These are phyloP conservation scores for Kodamaea arcana DNA, from an alignment of 1,139 yeast species.

Conservation along the genomic window DNA sequence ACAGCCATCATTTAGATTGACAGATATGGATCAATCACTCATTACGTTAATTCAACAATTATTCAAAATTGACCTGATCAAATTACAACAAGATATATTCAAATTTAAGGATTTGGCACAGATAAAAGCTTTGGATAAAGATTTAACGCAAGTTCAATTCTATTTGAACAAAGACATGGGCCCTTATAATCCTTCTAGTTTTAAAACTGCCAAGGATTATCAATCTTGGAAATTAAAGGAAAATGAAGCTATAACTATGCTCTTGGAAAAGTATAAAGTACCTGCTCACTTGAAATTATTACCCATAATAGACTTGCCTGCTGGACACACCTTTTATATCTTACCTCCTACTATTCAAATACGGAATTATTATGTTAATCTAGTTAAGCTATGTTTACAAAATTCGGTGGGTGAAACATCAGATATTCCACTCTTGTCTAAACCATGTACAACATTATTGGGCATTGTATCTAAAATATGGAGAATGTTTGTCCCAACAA, in stretches of 20 bases:
- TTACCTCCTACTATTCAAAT: slow-evolving; percentile 37
- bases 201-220: slow-evolving; percentile 37
- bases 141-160: slow-evolving; percentile 36
- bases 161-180: slow-evolving; percentile 42
- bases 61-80: slow-evolving; percentile 37
- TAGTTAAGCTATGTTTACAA: slow-evolving; percentile 26
- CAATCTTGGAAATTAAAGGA: slow-evolving; percentile 53
- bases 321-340: slow-evolving; percentile 35
- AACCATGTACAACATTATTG: slow-evolving; percentile 40
- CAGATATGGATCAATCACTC: slow-evolving; percentile 45
- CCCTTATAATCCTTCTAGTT: slow-evolving; percentile 37
- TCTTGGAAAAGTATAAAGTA: slow-evolving; percentile 38
- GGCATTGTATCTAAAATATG: slow-evolving; percentile 51
- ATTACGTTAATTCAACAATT: slow-evolving; percentile 35
- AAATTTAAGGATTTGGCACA: slow-evolving; percentile 39
- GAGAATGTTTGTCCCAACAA: slow-evolving; percentile 54
- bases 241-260: slow-evolving; percentile 29
- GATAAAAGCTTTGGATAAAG: slow-evolving; percentile 42
- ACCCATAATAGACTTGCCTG: slow-evolving; percentile 27
- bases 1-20: slow-evolving; percentile 45
- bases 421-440: slow-evolving; percentile 30
- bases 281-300: slow-evolving; percentile 30
- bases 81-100: slow-evolving; percentile 49
- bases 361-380: slow-evolving; percentile 28
- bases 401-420: slow-evolving; percentile 13